Percentiles rank a stretch among this genome's conserved stretches.
Conservation (phyloP, 1,284 basidiomycete species). For the Sanghuangporus sanghuang region DNA sequence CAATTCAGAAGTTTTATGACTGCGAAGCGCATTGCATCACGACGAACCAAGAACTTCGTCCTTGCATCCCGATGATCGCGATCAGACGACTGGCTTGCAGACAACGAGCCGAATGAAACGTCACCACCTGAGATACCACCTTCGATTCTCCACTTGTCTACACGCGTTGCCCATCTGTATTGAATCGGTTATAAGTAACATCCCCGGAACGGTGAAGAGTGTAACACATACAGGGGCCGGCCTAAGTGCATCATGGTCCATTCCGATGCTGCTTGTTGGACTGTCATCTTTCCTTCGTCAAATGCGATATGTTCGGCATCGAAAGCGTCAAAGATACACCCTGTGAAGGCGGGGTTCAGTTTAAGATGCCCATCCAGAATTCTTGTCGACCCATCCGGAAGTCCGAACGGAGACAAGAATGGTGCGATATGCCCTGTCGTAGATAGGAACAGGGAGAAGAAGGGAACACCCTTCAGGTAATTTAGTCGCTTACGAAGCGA, state of each 20-base stretch:
- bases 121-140: not conserved
- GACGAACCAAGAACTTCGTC: not conserved
- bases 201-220: not conserved
- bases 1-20: not conserved
- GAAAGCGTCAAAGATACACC: not conserved
- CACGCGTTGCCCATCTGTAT: not conserved
- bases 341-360: not conserved
- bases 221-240: not conserved
- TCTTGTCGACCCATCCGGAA: not conserved
- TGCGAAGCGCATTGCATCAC: not conserved
- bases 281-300: not conserved
- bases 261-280: not conserved
- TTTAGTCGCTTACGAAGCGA: not conserved
- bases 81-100: not conserved
- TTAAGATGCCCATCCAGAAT: not conserved
- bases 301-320: not conserved
- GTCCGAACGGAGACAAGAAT: not conserved
- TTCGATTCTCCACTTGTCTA: not conserved
- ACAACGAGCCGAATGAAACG: not conserved
- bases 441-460: not conserved
- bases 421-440: not conserved
- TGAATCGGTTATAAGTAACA: not conserved
- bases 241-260: not conserved
- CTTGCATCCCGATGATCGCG: not conserved
- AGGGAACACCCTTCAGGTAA: not conserved